Conservation (phyloP, 495 filamentous ascomycete species). For the Lepraria neglecta region DNA sequence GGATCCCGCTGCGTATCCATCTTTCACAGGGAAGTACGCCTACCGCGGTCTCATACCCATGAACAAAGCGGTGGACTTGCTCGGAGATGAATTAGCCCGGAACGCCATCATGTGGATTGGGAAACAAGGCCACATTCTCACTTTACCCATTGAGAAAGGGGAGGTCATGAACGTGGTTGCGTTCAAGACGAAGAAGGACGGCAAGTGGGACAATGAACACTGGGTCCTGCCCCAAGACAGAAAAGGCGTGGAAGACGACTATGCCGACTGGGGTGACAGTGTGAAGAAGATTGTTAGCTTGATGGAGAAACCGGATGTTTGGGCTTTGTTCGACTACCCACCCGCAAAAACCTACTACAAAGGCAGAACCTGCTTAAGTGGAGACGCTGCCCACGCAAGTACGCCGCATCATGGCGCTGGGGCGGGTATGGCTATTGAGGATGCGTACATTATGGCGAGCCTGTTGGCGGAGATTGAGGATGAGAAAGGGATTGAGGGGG, state of each 20-base stretch:
- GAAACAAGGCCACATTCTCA: conserved; percentile 41
- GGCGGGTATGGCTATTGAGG: conserved; percentile 56
- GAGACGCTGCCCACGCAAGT: conserved; percentile 56
- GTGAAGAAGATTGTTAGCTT: conserved; percentile 18
- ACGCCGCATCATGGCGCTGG: conserved; percentile 58
- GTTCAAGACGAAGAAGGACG: conserved; percentile 30
- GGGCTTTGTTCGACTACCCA: conserved; percentile 42
- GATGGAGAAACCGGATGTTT: conserved; percentile 23
- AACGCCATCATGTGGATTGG: conserved; percentile 44
- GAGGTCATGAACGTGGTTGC: conserved; percentile 40
- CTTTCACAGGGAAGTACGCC: conserved; percentile 44
- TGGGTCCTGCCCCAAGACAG: conserved; percentile 54
- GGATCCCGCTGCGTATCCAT: conserved; percentile 36
- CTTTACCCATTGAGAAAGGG: conserved; percentile 44
- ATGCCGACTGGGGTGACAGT: conserved; percentile 23
- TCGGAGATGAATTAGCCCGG: conserved; percentile 44
- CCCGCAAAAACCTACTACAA: conserved; percentile 40
- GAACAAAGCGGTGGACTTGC: conserved; percentile 41
- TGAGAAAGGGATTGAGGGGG: conserved; percentile 10
- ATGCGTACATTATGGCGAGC: conserved; percentile 46
- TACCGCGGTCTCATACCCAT: conserved; percentile 50
- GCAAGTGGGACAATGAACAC: conserved; percentile 31
- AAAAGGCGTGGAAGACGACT: conserved; percentile 30
- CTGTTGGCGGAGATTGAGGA: conserved; percentile 36
- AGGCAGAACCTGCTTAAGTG: conserved; percentile 35